These are phyloP conservation scores for Entoloma clypeatum DNA, from an alignment of 1,284 basidiomycete genomes.

Conservation along the genomic window DNA sequence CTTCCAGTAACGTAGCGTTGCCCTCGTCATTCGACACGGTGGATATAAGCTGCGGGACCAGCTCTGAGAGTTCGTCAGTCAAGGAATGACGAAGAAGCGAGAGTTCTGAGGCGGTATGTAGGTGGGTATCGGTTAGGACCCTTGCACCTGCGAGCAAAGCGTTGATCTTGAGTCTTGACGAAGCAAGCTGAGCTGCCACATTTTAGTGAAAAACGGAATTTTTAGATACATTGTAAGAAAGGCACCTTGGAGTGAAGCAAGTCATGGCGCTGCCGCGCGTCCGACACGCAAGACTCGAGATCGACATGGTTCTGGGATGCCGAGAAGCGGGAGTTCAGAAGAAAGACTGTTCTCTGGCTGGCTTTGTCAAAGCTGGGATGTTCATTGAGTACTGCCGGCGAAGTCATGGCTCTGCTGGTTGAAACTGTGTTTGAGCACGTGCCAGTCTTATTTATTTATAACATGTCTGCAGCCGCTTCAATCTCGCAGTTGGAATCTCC, in stretches of 20 bases:
- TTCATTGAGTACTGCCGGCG: constrained; percentile 47
- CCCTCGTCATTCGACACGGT: constrained; percentile 43
- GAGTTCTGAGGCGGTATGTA: constrained; percentile 66
- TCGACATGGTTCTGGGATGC: constrained; percentile 46
- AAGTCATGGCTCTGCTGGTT: constrained; percentile 39
- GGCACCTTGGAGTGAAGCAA: constrained; percentile 44
- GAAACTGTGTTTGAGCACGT: background rate
- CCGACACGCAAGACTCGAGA: constrained; percentile 37
- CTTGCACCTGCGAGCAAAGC: constrained; percentile 43
- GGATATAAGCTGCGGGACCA: constrained; percentile 66
- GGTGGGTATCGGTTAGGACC: constrained; percentile 38
- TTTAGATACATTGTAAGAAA: constrained; percentile 9
- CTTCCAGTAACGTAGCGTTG: constrained; percentile 70
- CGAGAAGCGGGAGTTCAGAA: constrained; percentile 44
- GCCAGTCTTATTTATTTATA: background rate
- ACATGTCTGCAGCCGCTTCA: constrained; percentile 33
- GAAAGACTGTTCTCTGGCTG: constrained; percentile 36
- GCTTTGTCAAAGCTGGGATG: constrained; percentile 44
- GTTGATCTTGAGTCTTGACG: constrained; percentile 47
- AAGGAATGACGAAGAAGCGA: constrained; percentile 74
- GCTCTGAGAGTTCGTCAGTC: constrained; percentile 67
- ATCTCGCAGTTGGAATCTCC: constrained; percentile 26
- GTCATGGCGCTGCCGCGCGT: constrained; percentile 34
- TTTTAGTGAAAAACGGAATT: constrained; percentile 22
- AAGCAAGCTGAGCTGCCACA: constrained; percentile 54